Percentiles rank a stretch among this genome's conserved stretches.
These are phyloP conservation scores for Hypericum perforatum DNA, from an alignment of 345 rosid genomes.

Conservation along the genomic window DNA sequence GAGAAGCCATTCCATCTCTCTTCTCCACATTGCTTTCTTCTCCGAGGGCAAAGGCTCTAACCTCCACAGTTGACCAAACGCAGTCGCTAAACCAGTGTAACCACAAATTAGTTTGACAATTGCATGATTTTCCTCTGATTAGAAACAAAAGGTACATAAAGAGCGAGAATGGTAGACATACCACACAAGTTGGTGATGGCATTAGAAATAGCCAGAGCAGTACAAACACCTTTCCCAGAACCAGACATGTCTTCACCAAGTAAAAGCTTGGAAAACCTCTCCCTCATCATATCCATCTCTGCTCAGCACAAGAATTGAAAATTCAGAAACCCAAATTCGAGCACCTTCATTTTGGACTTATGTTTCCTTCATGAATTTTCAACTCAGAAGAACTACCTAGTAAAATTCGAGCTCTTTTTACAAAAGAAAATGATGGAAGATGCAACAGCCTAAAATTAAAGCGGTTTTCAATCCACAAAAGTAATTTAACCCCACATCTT, in stretches of 20 bases:
- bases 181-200: slow-evolving; percentile 92
- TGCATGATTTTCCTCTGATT: neutral
- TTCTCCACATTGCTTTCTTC: slow-evolving; percentile 19
- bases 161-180: slow-evolving; percentile 14
- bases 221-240: slow-evolving; percentile 85
- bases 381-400: too few species aligned
- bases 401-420: too few species aligned
- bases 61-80: slow-evolving; percentile 77
- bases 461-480: neutral
- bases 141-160: neutral
- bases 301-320: neutral
- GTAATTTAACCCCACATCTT: neutral
- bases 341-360: too few species aligned
- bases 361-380: too few species aligned
- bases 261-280: slow-evolving; percentile 80
- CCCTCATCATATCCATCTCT: slow-evolving; percentile 46
- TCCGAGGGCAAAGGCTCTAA: slow-evolving; percentile 42
- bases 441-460: neutral
- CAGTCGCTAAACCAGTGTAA: slow-evolving; percentile 49
- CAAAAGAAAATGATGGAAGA: too few species aligned
- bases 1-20: slow-evolving; percentile 24
- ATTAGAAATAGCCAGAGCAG: slow-evolving; percentile 84
- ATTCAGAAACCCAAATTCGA: too few species aligned
- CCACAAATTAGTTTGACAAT: neutral
- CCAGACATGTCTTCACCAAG: slow-evolving; percentile 99